Evolutionary conservation across 176 grass and related monocot species (phyloP), one percentile per base, ranked within the genome.

Genomic region (sorghum (Sorghum bicolor)): DNA sequence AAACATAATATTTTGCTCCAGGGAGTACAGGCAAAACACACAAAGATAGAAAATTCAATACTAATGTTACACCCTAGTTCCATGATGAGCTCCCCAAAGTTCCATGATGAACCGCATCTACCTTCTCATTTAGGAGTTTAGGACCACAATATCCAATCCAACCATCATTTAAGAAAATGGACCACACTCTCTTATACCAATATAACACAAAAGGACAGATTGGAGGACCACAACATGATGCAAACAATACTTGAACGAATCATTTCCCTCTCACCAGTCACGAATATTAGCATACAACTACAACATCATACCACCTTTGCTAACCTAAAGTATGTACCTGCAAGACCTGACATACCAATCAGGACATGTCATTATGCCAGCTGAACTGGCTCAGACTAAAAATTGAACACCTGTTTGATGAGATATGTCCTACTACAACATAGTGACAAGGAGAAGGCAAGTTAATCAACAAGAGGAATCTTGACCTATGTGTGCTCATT

Each of bases 91-190:
- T 68, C 64, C 61, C 26, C 4, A 47, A 17, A 70, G 39, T 14
- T 80, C 84, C 55, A 64, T 37, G 20, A 38, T 1, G 20, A 64
- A 80, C 31, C 76, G 15, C 39, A 86, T 48, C 15, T 58, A 64
- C 22, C 50, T 52, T 73, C 13, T 63, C 15, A 70, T 72, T 47
- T 72, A 73, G 67, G 84, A 73, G 60, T 72, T 47, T 72, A 73
- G 67, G 84, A 73, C 76, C 76, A 86, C 67, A 50, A 86, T 73
- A 80, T 80, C 67, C 53, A 79, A 33, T 28, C 66, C 84, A 64
- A 78, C 57, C 37, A 85, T 62, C 67, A 50, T 86, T 86, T 65
- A 79, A 50, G 32, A 72, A 48, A 86, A 15, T 79, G 84, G 39
- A 72, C 66, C 52, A 79, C 76, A 17, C 76, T 80, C 50, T 64